These are phyloP conservation scores for Domatiomyces globalis DNA, from an alignment of 2,329 filamentous ascomycete genomes.

Conservation along the genomic window DNA sequence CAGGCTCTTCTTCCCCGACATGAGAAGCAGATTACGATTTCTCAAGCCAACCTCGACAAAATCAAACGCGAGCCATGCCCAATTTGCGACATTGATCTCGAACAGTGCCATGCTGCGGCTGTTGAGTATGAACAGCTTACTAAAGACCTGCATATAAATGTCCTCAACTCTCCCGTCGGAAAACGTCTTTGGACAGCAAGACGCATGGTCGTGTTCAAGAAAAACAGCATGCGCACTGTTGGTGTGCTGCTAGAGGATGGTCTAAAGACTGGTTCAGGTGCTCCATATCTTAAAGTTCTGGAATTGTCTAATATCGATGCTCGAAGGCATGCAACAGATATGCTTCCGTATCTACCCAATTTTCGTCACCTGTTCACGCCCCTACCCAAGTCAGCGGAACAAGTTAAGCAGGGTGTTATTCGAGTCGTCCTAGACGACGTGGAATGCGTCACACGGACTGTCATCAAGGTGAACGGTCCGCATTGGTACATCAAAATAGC, in stretches of 20 bases:
- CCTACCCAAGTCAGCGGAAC: conserved; percentile 50
- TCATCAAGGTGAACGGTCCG: conserved; percentile 38
- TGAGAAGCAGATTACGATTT: conserved; percentile 83
- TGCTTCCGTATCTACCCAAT: conserved; percentile 64
- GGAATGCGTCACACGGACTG: conserved; percentile 66
- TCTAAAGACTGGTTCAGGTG: conserved; percentile 44
- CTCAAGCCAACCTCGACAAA: conserved; percentile 80
- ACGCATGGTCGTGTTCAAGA: conserved; percentile 68
- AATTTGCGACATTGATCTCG: conserved; percentile 67
- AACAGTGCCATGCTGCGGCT: conserved; percentile 65
- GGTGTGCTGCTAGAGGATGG: conserved; percentile 71
- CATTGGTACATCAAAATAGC: conserved; percentile 36
- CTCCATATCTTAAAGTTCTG: conserved; percentile 61
- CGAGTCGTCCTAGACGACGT: conserved; percentile 64
- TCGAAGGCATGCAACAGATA: conserved; percentile 64
- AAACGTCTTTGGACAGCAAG: conserved; percentile 63
- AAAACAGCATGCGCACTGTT: conserved; percentile 65
- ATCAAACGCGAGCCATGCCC: conserved; percentile 73
- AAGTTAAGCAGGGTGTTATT: conserved; percentile 53
- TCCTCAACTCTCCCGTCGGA: conserved; percentile 69
- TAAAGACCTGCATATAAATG: conserved; percentile 58
- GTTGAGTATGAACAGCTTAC: conserved; percentile 72
- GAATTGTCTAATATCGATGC: conserved; percentile 58
- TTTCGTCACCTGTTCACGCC: conserved; percentile 55
- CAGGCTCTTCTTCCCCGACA: conserved; percentile 89